Percentiles rank a stretch among this genome's conserved stretches.
These are phyloP conservation scores for Aspergillus alliaceus DNA, from an alignment of 2,329 filamentous ascomycete genomes.

Conservation along the genomic window DNA sequence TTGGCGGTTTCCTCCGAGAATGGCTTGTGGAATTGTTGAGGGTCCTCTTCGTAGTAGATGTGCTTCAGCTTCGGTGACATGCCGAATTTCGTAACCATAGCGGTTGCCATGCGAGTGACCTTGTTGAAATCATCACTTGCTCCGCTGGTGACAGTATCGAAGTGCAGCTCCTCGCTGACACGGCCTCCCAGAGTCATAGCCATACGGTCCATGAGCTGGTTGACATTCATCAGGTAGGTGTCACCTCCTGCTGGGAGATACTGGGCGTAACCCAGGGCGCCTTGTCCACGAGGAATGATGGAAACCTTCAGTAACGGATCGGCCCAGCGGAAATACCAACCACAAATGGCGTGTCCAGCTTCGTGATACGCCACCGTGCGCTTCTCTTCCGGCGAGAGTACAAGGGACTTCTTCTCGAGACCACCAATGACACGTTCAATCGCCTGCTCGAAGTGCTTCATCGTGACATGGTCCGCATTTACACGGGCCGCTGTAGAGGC, in stretches of 20 bases:
- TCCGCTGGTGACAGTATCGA: conserved; percentile 91
- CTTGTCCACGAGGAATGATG: conserved; percentile 94
- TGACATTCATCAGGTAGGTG: conserved; percentile 91
- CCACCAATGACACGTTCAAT: conserved; percentile 97
- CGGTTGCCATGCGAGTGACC: conserved; percentile 90
- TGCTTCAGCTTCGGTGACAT: conserved; percentile 96
- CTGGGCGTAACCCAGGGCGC: conserved; percentile 91
- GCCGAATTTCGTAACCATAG: conserved; percentile 99
- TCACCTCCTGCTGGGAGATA: conserved; percentile 84
- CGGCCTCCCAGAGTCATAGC: conserved; percentile 97
- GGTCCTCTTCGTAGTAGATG: conserved; percentile 82
- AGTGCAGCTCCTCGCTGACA: conserved; percentile 94
- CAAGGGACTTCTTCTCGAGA: conserved; percentile 94
- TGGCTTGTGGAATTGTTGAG: conserved; percentile 84
- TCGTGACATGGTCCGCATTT: conserved; percentile 76
- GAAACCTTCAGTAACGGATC: conserved; percentile 97
- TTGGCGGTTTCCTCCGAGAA: conserved; percentile 94
- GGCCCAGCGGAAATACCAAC: conserved; percentile 96
- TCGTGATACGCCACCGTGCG: conserved; percentile 96
- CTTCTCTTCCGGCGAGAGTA: conserved; percentile 92
- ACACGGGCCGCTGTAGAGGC: conserved; percentile 69
- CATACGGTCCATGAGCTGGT: conserved; percentile 99
- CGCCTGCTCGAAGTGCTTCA: conserved; percentile 93
- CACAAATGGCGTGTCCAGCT: conserved; percentile 96
- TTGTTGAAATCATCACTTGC: conserved; percentile 98